Evolutionary conservation across 139 green algal species (phyloP).

Genomic region (Pseudopediastrum boryanum): DNA sequence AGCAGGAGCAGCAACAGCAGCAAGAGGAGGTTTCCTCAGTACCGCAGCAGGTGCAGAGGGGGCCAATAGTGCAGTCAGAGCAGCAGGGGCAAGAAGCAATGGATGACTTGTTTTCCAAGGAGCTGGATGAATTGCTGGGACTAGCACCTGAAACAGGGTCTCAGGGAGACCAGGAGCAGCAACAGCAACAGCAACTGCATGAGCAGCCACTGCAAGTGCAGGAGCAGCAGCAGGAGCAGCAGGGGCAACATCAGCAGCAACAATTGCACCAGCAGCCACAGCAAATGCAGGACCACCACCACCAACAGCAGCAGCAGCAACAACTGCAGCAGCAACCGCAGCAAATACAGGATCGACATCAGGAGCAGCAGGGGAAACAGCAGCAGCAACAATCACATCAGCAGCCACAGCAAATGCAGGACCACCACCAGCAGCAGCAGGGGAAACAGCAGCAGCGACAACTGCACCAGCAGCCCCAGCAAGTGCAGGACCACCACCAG

Average conservation of each 20-base stretch:
- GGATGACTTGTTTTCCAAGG: too few relatives aligned
- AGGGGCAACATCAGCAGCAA: constrained; percentile 1
- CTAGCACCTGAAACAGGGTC: too few relatives aligned
- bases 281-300: not conserved
- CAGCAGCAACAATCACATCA: not conserved
- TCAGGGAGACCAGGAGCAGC: too few relatives aligned
- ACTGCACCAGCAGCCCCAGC: not conserved
- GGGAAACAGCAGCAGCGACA: not conserved
- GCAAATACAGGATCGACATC: not conserved
- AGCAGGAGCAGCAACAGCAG: constrained; percentile 7
- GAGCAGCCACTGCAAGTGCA: not conserved
- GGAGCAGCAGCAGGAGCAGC: constrained; percentile 8
- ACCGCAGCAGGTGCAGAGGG: not conserved
- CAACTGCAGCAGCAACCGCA: constrained; percentile 7
- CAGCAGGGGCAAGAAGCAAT: too few relatives aligned
- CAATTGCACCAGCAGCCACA: not conserved
- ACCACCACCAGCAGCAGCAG: constrained; percentile 14
- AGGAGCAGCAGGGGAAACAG: not conserved
- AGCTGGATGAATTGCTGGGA: too few relatives aligned
- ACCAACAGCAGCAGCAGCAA: constrained; percentile 25
- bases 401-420: not conserved
- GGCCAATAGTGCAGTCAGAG: too few relatives aligned
- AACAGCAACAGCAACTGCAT: not conserved
- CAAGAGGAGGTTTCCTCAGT: not conserved
- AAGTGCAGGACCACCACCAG: not conserved